phyloP scores from a whole-genome alignment of 129 eudicot genomes.

The Centaurea solstitialis region DNA sequence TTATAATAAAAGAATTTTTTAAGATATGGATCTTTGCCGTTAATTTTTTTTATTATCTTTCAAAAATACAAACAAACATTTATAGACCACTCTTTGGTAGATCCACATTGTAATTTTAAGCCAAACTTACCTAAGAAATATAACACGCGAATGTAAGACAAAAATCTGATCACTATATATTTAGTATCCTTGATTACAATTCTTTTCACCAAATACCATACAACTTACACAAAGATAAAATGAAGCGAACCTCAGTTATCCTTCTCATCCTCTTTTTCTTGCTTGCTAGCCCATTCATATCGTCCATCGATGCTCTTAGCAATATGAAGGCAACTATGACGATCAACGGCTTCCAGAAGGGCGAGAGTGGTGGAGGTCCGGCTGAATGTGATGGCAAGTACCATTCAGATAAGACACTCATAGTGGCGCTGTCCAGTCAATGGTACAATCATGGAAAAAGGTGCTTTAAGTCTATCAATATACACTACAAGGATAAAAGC shows the following conservation, averaged over 20 bases:
- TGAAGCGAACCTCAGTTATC: neutral
- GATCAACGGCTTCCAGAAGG: slow-evolving; percentile 17
- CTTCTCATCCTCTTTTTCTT: neutral
- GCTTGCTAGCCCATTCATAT: neutral
- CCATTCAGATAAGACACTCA: slow-evolving; percentile 5
- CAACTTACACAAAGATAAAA: neutral
- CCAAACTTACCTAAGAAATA: neutral
- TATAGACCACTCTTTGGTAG: neutral
- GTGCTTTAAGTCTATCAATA: neutral
- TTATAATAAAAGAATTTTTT: neutral
- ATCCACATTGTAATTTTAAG: slow-evolving; percentile 13
- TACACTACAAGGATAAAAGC: slow-evolving; percentile 14
- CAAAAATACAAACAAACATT: neutral
- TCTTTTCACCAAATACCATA: neutral
- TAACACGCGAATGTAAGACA: neutral
- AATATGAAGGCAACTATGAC: slow-evolving; percentile 6
- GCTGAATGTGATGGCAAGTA: slow-evolving; percentile 13
- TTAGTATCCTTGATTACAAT: neutral
- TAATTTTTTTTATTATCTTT: neutral
- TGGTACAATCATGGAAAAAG: slow-evolving; percentile 19
- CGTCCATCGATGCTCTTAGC: neutral
- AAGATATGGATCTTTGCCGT: neutral
- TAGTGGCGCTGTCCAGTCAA: slow-evolving; percentile 24
- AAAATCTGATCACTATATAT: neutral
- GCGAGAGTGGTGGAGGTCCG: slow-evolving; percentile 17